Evolutionary conservation across 2,329 filamentous ascomycete species (phyloP).

Genomic region (Penicillium paneum): DNA sequence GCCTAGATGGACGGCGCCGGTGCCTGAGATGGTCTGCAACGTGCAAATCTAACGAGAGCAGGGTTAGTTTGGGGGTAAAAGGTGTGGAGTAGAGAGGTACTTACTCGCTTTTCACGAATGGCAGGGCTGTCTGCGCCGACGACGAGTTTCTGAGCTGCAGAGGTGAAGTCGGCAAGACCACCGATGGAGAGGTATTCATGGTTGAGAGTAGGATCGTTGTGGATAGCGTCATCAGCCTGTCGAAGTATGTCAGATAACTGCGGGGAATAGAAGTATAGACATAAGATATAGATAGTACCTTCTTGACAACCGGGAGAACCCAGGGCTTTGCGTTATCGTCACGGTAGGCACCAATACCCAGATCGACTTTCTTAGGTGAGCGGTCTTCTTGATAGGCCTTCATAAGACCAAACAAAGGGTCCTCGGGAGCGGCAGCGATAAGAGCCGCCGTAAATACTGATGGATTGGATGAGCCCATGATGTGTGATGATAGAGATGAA

Average conservation of each 20-base stretch:
- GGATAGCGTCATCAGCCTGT: slow-evolving; percentile 86
- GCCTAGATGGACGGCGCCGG: slow-evolving; percentile 89
- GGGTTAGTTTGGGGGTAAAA: neutral
- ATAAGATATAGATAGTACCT: slow-evolving; percentile 54
- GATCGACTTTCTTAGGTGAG: slow-evolving; percentile 77
- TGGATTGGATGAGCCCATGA: slow-evolving; percentile 60
- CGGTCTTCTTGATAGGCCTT: slow-evolving; percentile 79
- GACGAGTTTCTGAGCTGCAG: slow-evolving; percentile 86
- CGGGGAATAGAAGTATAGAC: neutral
- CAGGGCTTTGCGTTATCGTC: slow-evolving; percentile 95
- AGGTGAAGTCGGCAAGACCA: slow-evolving; percentile 78
- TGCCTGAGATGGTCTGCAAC: slow-evolving; percentile 94
- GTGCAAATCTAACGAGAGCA: slow-evolving; percentile 56
- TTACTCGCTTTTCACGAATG: slow-evolving; percentile 73
- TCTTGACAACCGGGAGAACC: slow-evolving; percentile 93
- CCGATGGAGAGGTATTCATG: slow-evolving; percentile 98
- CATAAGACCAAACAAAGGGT: slow-evolving; percentile 91
- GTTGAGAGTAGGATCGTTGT: slow-evolving; percentile 84
- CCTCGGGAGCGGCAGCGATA: slow-evolving; percentile 88
- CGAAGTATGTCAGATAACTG: slow-evolving; percentile 1
- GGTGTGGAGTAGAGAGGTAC: slow-evolving; percentile 16
- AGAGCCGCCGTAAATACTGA: slow-evolving; percentile 72
- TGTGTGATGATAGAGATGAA: slow-evolving; percentile 49
- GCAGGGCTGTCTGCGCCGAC: slow-evolving; percentile 77
- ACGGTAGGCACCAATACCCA: slow-evolving; percentile 93